phyloP scores from a whole-genome alignment of 768 basidiomycete genomes.

The Lactarius sanguifluus region DNA sequence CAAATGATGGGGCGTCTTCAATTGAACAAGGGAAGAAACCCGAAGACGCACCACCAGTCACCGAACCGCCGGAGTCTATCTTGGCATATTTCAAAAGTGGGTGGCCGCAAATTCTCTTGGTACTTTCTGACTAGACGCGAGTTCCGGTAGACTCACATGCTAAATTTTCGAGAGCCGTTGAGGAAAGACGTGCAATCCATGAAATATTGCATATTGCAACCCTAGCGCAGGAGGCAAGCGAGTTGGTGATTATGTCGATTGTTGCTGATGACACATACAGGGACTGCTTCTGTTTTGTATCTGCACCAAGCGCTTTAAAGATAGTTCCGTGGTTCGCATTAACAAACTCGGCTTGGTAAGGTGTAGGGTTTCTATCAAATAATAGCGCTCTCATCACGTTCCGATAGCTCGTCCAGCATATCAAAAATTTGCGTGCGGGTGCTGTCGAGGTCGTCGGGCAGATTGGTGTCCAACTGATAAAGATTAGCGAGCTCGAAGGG shows the following conservation, averaged over 20 bases:
- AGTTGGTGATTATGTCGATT: background rate
- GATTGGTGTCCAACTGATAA: conserved; percentile 53
- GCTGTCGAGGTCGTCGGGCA: conserved; percentile 54
- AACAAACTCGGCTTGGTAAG: conserved; percentile 72
- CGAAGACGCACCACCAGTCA: conserved; percentile 66
- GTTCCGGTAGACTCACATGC: conserved; percentile 49
- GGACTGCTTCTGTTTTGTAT: conserved; percentile 69
- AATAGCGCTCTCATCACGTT: conserved; percentile 11
- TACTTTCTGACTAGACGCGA: conserved; percentile 3
- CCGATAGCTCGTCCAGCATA: conserved; percentile 60
- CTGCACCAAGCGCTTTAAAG: conserved; percentile 74
- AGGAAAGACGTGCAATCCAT: conserved; percentile 43
- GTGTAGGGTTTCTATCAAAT: conserved; percentile 19
- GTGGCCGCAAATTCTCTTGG: background rate
- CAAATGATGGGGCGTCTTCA: conserved; percentile 59
- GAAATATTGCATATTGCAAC: conserved; percentile 72
- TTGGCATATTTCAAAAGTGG: conserved; percentile 54
- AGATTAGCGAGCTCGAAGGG: conserved; percentile 51
- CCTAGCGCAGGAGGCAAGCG: conserved; percentile 67
- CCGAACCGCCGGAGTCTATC: conserved; percentile 57
- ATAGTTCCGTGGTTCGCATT: conserved; percentile 62
- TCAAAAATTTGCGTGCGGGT: conserved; percentile 60
- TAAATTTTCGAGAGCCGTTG: conserved; percentile 49
- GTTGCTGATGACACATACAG: conserved; percentile 38
- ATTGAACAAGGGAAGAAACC: conserved; percentile 63